Conservation (phyloP, 305 asterid species). For the Petunia hybrid region DNA sequence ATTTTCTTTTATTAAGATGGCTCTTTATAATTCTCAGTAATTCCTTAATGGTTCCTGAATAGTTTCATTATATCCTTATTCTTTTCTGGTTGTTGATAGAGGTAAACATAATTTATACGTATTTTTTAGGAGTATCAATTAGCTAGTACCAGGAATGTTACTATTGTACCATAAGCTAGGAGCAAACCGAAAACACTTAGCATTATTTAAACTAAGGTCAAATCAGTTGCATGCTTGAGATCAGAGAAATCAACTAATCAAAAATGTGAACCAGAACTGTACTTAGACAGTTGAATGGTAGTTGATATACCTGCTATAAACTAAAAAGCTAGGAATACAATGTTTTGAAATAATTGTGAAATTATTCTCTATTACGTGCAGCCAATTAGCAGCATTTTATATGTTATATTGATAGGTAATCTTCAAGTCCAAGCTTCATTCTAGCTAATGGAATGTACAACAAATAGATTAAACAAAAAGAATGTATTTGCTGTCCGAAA, state of each 20-base stretch:
- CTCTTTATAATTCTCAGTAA: no score
- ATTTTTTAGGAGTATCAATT: no score
- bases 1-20: neutral
- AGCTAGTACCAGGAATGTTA: no score
- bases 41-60: no score
- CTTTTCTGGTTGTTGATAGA: neutral
- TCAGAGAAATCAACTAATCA: neutral
- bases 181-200: constrained; percentile 24
- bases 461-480: neutral
- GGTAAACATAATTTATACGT: no score
- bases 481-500: neutral
- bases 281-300: neutral
- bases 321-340: neutral
- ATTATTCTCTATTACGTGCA: neutral
- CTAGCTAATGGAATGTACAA: neutral
- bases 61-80: no score
- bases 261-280: neutral
- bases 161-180: neutral
- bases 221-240: neutral
- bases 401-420: no score
- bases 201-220: neutral
- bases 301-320: neutral
- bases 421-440: neutral
- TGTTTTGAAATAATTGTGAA: neutral
- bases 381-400: neutral